Base-by-base conservation (phyloP, 2,329 filamentous ascomycete species). In the Cladosporium oxysporum region DNA sequence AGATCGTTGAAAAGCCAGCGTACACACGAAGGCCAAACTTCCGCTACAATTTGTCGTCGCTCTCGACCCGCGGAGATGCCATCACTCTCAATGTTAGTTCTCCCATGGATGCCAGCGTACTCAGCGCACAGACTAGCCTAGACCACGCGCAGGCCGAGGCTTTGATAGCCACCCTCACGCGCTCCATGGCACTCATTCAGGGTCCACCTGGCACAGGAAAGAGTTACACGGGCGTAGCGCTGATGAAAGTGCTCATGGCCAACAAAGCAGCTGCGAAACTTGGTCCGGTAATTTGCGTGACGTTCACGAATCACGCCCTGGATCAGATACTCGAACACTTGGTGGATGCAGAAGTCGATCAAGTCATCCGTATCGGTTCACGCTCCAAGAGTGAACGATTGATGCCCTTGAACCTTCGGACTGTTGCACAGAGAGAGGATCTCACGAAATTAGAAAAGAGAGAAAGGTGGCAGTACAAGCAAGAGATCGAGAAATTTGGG, bases 171-270 rank as follows among this genome's bases (percentile, higher is more conserved):
- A 81, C 85, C 2, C 75, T 91, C 0, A 80, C 78, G 0, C 80
- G 82, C 1, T 81, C 82, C 37, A 74, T 90, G 10, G 83, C 86
- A 1, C 78, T 91, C 5, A 88, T 91, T 12, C 88, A 91, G 77
- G 90, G 90, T 0, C 89, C 89, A 0, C 89, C 89, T 0, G 89
- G 90, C 0, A 91, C 89, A 0, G 89, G 90, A 0, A 91, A 91
- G 72, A 85, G 81, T 4, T 90, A 84, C 68, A 81, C 84, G 0
- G 88, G 88, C 2, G 81, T 87, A 1, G 80, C 83, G 52, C 73
- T 91, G n/a, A 83, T 90, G 66, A 83, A 84, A 66, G 80, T 83
- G 0, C 72, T 89, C 6, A 71, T 89, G 79, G 12, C 82, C 79
- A 75, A 77, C 64, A 78, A 75, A 33, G 52, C 67, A 0, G 71